Evolutionary conservation across 345 rosid species (phyloP), one percentile per base, ranked within the genome.

Genomic region (Conringia planisiliqua): DNA sequence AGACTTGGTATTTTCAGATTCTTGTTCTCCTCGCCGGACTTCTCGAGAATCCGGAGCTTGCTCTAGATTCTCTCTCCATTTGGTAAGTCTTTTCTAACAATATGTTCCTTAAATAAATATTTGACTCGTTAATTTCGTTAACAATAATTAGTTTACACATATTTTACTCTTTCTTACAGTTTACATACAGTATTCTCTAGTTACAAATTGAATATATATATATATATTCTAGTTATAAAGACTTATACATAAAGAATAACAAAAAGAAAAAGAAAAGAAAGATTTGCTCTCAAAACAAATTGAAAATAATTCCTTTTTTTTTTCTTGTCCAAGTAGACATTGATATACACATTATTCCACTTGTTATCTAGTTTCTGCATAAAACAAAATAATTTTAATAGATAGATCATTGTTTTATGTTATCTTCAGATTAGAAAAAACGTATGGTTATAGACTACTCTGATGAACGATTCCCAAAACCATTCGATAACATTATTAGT

Each of bases 1-100:
- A 88, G 81, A 68, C 84, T 29, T 83, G 89, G 89, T 86, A 88
- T 52, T 83, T 83, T 67, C 88, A 88, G 78, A 70, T 86, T 8
- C 79, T 86, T 1, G 92, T 87, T 30, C 79, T 87, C 4, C 71
- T 86, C 17, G 84, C 92, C 43, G 89, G 89, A 1, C 76, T 88
- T 72, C 82, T 88, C 5, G 82, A 84, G 40, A 80, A 87, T 22
- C 86, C 87, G 10, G 83, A 87, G 42, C 64, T 87, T 78, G 84
- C 89, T 62, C 81, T 87, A 4, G 81, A 78, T 33, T 72, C 81
- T 10, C 78, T 78, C 51, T 72, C 81, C 17, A 78, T 78, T 40
- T 73, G 81, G 81, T 78, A 67, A 12, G 68, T 60, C 29, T 56
- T 30, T 32, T 32, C 42, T 10, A 52, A 52, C 5, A 11, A 24